Percentiles rank a stretch among this genome's conserved stretches.
Evolutionary conservation across 192 early-diverging fungal species (phyloP).

Genomic region (Coemansia furcata): DNA sequence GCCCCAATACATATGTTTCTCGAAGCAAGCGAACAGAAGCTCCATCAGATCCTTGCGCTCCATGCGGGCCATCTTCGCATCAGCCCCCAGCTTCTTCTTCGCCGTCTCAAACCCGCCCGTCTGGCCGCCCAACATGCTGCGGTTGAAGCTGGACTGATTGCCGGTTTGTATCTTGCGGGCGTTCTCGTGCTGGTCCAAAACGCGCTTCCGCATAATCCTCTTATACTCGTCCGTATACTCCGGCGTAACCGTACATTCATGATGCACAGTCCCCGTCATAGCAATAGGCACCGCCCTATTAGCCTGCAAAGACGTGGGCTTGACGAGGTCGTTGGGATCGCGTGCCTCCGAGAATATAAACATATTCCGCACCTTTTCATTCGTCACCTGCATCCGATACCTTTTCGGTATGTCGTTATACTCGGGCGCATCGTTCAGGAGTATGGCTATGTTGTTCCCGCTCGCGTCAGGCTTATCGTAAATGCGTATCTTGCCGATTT

Average conservation of each 20-base stretch:
- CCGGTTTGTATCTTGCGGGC: conserved; percentile 20
- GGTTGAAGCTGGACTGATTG: conserved; percentile 40
- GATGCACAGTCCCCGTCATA: conserved; percentile 66
- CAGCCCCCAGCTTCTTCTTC: conserved; percentile 52
- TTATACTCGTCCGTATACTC: conserved; percentile 59
- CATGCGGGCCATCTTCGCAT: conserved; percentile 82
- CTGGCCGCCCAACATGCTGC: conserved; percentile 43
- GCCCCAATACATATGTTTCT: conserved; percentile 76
- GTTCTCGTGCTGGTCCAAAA: conserved; percentile 52
- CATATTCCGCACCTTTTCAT: conserved; percentile 66
- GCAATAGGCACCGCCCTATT: conserved; percentile 56
- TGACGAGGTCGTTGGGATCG: conserved; percentile 39
- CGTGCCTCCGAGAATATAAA: conserved; percentile 73
- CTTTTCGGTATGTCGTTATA: conserved; percentile 72
- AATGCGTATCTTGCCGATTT: conserved; percentile 79
- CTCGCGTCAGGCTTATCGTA: conserved; percentile 59
- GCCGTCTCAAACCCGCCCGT: conserved; percentile 38
- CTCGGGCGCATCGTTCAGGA: conserved; percentile 63
- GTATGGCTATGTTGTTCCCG: conserved; percentile 59
- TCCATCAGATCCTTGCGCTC: conserved; percentile 81
- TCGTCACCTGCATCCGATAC: conserved; percentile 75
- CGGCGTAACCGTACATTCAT: conserved; percentile 70
- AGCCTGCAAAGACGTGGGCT: conserved; percentile 41
- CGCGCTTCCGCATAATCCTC: conserved; percentile 66
- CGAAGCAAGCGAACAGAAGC: conserved; percentile 78